These are phyloP conservation scores for Fusarium zealandicum DNA, from an alignment of 2,329 filamentous ascomycete species.

Conservation along the genomic window DNA sequence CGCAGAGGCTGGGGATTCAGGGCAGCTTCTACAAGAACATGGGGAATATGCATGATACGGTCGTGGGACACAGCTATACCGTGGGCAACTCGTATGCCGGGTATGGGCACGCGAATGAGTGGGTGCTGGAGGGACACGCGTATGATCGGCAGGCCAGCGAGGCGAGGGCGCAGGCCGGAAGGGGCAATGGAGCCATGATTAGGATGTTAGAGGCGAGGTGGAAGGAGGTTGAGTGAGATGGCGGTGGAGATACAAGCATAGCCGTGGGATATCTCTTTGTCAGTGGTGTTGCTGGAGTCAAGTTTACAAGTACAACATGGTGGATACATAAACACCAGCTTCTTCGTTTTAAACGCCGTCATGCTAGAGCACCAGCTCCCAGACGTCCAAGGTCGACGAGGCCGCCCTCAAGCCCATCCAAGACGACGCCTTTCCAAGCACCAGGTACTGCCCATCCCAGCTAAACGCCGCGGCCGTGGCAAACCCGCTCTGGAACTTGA, in stretches of 20 bases:
- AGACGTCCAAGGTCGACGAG: slow-evolving; percentile 41
- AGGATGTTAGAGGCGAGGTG: slow-evolving; percentile 45
- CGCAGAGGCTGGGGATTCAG: slow-evolving; percentile 37
- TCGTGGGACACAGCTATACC: slow-evolving; percentile 33
- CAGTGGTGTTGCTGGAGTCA: too few relatives aligned
- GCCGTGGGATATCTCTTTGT: too few relatives aligned
- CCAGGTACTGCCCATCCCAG: slow-evolving; percentile 40
- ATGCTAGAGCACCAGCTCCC: slow-evolving; percentile 39
- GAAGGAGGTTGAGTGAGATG: slow-evolving; percentile 45
- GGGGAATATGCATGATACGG: slow-evolving; percentile 28
- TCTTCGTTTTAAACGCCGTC: slow-evolving; percentile 11
- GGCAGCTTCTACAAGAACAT: slow-evolving; percentile 39
- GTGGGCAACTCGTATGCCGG: slow-evolving; percentile 45
- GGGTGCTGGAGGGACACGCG: slow-evolving; percentile 41
- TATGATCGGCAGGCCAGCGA: slow-evolving; percentile 43
- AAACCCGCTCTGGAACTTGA: slow-evolving; percentile 41
- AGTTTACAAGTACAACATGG: too few relatives aligned
- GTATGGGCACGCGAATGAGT: slow-evolving; percentile 44
- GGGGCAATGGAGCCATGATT: slow-evolving; percentile 30
- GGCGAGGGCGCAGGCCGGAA: slow-evolving; percentile 21
- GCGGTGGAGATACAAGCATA: too few relatives aligned
- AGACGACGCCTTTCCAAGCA: slow-evolving; percentile 42
- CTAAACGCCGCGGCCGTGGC: slow-evolving; percentile 46
- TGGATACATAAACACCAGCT: too few relatives aligned
- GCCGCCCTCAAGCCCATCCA: slow-evolving; percentile 34